Base-by-base conservation (phyloP, 148 eudicot species). In the Diospyros lotus region DNA sequence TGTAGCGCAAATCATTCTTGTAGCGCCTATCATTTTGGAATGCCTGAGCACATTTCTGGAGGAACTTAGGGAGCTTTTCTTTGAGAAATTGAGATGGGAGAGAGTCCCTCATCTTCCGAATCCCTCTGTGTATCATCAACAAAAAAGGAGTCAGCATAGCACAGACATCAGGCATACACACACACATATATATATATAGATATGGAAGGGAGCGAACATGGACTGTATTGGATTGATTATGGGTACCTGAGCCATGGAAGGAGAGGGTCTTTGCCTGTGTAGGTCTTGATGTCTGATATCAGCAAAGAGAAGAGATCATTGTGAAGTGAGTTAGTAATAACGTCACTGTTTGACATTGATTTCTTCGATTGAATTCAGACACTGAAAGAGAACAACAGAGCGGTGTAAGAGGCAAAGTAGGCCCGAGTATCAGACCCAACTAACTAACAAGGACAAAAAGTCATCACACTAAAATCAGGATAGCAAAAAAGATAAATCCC, bases 61-160 rank as follows among this genome's bases (percentile, higher is more conserved):
- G 98, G 73, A 94, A 94, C 2, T 96, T 87, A 54, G 98, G 98
- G 58, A 94, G 92, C 83, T 94, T 94, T 80, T 90, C 90, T 58
- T 76, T 80, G 55, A 94, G 89, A n/a, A 90, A 78, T 66, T 86
- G 81, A 8, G 86, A 81, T 66, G 96, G 81, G 15, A 94, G 66
- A 44, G 73, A 76, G 1, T 89, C 91, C 62, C 82, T 88, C 86
- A 94, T 81, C 74, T 85, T 92, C 48, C 82, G 86, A 63, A 94
- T 80, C 73, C 98, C 98, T 15, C 98, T 94, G 85, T 58, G 17
- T 28, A 28, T 28, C 28, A 28, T 28, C 28, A 28, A 28, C 28
- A 28, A 28, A 28, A 28, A 28, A 28, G 28, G 28, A 28, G 28
- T 59, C 48, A 73, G 42, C 60, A 74, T 51, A 10, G 15, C 1